These are phyloP conservation scores for Dendrothele bispora DNA, from an alignment of 768 basidiomycete genomes.

Conservation along the genomic window DNA sequence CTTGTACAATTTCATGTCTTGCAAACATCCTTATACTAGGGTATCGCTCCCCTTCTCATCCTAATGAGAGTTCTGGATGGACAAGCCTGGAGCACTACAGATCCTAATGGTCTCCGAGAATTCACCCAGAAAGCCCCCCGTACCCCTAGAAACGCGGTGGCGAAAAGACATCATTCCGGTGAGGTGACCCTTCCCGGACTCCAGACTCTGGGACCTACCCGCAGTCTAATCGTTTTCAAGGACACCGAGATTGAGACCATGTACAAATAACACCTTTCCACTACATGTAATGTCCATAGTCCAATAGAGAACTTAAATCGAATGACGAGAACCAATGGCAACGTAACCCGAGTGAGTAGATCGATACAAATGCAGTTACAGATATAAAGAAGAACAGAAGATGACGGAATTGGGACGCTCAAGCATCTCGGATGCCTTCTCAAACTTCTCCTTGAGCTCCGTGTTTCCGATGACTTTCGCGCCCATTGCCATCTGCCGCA, in stretches of 20 bases:
- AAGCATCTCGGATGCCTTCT: conserved; percentile 87
- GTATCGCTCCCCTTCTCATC: conserved; percentile 33
- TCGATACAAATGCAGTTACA: conserved; percentile 43
- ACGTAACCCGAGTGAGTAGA: too few relatives aligned
- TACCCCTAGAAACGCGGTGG: too few relatives aligned
- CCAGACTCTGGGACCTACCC: too few relatives aligned
- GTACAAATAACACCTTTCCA: too few relatives aligned
- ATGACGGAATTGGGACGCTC: conserved; percentile 93
- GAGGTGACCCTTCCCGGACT: too few relatives aligned
- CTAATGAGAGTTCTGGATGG: conserved; percentile 35
- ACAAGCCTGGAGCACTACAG: conserved; percentile 20
- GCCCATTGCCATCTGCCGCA: conserved; percentile 94
- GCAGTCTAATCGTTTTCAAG: too few relatives aligned
- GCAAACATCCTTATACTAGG: conserved; percentile 21
- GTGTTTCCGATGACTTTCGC: conserved; percentile 96
- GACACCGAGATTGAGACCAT: too few relatives aligned
- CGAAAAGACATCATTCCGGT: too few relatives aligned
- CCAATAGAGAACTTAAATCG: too few relatives aligned
- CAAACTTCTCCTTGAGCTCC: conserved; percentile 93
- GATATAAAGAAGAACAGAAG: conserved; percentile 84
- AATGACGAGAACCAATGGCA: not conserved
- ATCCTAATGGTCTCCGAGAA: too few relatives aligned
- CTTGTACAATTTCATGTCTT: not conserved
- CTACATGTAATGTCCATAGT: too few relatives aligned
- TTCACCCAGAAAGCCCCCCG: too few relatives aligned